A percentile compares a stretch with the other conserved stretches of the same genome.
Conservation (phyloP, 495 filamentous ascomycete genomes). For the Astrocystis sublimbata region DNA sequence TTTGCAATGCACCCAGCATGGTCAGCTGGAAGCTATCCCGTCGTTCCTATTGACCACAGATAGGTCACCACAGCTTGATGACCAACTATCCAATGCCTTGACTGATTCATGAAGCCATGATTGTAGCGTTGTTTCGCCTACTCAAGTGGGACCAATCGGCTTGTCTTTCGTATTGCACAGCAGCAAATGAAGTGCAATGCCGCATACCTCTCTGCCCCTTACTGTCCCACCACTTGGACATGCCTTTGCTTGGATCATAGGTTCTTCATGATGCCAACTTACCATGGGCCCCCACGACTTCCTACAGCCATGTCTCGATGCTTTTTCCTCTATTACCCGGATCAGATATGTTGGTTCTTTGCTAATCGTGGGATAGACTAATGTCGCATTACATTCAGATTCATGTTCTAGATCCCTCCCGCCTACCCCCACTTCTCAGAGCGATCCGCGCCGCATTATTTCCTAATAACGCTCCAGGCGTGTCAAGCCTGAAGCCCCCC, state of each 20-base stretch:
- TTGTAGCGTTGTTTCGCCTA: slow-evolving; percentile 19
- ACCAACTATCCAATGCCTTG: background rate
- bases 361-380: slow-evolving; percentile 57
- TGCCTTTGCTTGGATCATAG: slow-evolving; percentile 7
- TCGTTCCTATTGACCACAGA: slow-evolving; percentile 16
- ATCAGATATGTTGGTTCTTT: slow-evolving; percentile 10
- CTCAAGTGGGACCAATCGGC: slow-evolving; percentile 12
- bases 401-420: slow-evolving; percentile 63
- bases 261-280: slow-evolving; percentile 6
- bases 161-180: slow-evolving; percentile 23
- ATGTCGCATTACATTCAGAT: slow-evolving; percentile 69
- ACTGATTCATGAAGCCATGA: slow-evolving; percentile 31
- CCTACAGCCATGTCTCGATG: background rate
- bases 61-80: slow-evolving; percentile 3
- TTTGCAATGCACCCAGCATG: background rate
- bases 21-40: slow-evolving; percentile 6
- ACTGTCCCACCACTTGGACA: slow-evolving; percentile 7
- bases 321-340: background rate
- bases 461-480: slow-evolving; percentile 67
- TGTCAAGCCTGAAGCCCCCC: slow-evolving; percentile 47
- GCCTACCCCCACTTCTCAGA: slow-evolving; percentile 73
- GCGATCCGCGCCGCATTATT: slow-evolving; percentile 72
- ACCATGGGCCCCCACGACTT: background rate
- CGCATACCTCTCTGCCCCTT: background rate
- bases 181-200: slow-evolving; percentile 23